Base-by-base conservation (phyloP, 73 alveolate genomes). In the Effrenium voratum region DNA sequence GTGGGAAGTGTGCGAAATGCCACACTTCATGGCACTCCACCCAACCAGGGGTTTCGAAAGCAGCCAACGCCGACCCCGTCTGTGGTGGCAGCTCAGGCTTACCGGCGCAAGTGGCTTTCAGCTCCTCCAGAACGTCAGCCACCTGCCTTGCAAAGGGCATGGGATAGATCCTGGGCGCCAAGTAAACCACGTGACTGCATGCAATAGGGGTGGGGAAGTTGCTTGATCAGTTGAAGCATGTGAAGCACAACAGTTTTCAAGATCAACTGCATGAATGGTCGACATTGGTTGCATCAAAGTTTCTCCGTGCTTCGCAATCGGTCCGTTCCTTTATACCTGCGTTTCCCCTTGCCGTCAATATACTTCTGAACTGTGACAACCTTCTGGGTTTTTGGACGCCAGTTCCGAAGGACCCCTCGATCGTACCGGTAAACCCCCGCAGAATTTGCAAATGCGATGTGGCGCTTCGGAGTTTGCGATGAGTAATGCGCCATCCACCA, bases 401-500 rank as follows among this genome's bases (percentile, higher is more conserved):
- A 70, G 24, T 75, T 75, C 57, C 85, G 10, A 2, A 84, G 28
- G 3, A 13, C 16, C 57, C 95, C 95, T n/a, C 38, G 60, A 41
- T 87, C 81, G 30, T 63, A 28, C 26, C 3, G 13, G 40, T 32
- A 32, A 26, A 87, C 72, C 50, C 19, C 26, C 1, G 32, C 3
- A 38, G 55, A 12, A 40, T 87, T 87, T 36, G 43, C 19, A 36
- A 44, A 87, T 8, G 81, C 70, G 41, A 30, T 63, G 52, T 63
- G 85, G 30, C 95, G 43, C n/a, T 87, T 87, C 8, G 95, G 95
- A 1, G 95, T 87, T 16, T 40, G 44, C 28, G 73, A 5, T 0
- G 5, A 3, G 79, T 44, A 87, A 72, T 87, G 95, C 5, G 49
- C 84, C 95, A 87, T 87, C 95, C 95, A 87, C 59, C 80, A 87